Evolutionary conservation across 78 protist species (phyloP).

Genomic region (Polysphondylium violaceum): DNA sequence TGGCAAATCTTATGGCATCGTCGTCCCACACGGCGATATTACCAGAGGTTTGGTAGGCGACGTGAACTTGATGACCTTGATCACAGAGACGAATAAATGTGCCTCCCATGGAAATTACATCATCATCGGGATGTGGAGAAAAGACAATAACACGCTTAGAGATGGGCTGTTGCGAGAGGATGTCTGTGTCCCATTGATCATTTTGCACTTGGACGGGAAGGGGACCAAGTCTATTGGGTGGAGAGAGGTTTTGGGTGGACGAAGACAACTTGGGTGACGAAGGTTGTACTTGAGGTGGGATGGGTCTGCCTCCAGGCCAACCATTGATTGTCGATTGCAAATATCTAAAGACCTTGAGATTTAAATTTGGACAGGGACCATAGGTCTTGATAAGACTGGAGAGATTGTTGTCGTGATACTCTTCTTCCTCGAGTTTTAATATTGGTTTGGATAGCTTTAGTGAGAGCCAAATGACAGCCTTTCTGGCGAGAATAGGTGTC

Average conservation of each 20-base stretch:
- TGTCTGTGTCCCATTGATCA: slow-evolving; percentile 16
- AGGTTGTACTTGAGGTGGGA: not conserved
- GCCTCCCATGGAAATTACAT: slow-evolving; percentile 91
- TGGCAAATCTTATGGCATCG: slow-evolving; percentile 74
- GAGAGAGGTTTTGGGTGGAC: slow-evolving; percentile 1
- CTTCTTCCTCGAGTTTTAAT: slow-evolving; percentile 66
- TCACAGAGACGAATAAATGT: slow-evolving; percentile 82
- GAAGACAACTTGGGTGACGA: not conserved
- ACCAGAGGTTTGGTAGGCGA: slow-evolving; percentile 75
- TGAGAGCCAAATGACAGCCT: slow-evolving; percentile 78
- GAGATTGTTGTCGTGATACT: slow-evolving; percentile 47
- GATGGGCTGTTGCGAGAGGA: not conserved
- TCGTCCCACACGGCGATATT: slow-evolving; percentile 86
- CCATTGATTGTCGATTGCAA: slow-evolving; percentile 73
- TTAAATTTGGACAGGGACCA: slow-evolving; percentile 78
- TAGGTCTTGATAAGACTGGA: slow-evolving; percentile 29
- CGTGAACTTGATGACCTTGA: slow-evolving; percentile 83
- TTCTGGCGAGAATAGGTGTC: slow-evolving; percentile 72
- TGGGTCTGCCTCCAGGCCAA: slow-evolving; percentile 85
- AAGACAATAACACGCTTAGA: slow-evolving; percentile 82
- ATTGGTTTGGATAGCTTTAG: slow-evolving; percentile 65
- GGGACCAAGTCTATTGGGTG: slow-evolving; percentile 28
- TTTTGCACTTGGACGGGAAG: slow-evolving; percentile 38
- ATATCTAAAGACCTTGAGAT: slow-evolving; percentile 64
- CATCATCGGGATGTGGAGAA: slow-evolving; percentile 93